phyloP scores from a whole-genome alignment of 768 basidiomycete species.

The Exidia glandulosa region DNA sequence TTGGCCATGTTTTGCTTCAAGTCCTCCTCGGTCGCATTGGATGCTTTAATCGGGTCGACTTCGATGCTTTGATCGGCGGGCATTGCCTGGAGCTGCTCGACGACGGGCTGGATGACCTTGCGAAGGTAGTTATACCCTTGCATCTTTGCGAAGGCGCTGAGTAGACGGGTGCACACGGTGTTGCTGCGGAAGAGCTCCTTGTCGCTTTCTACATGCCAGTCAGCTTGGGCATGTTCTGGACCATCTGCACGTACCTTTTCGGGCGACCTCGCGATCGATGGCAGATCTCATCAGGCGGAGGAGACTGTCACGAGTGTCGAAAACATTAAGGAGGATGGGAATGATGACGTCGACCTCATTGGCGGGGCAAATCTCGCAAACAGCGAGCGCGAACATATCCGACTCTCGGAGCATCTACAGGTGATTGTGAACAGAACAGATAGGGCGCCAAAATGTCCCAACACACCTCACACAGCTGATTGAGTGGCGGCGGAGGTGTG shows the following conservation, averaged over 20 bases:
- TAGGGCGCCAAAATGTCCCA: neutral
- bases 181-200: constrained; percentile 80
- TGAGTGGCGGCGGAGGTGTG: constrained; percentile 34
- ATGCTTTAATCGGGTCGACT: constrained; percentile 46
- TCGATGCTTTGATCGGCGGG: constrained; percentile 69
- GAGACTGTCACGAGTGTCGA: constrained; percentile 64
- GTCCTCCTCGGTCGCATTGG: constrained; percentile 38
- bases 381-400: constrained; percentile 58
- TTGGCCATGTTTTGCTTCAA: constrained; percentile 60
- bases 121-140: constrained; percentile 91
- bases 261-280: constrained; percentile 74
- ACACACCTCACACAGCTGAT: constrained; percentile 49
- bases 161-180: constrained; percentile 74
- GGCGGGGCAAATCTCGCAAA: constrained; percentile 77
- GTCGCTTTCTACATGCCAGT: constrained; percentile 49
- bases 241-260: constrained; percentile 42
- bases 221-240: neutral
- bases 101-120: constrained; percentile 61
- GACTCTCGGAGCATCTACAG: constrained; percentile 31
- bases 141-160: constrained; percentile 78
- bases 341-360: constrained; percentile 72
- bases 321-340: constrained; percentile 73
- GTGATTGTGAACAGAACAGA: too few relatives aligned
- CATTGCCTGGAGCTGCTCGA: constrained; percentile 61
- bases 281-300: constrained; percentile 68